Evolutionary conservation across 169 alveolate species (phyloP).

Genomic region (Eimeria brunetti): DNA sequence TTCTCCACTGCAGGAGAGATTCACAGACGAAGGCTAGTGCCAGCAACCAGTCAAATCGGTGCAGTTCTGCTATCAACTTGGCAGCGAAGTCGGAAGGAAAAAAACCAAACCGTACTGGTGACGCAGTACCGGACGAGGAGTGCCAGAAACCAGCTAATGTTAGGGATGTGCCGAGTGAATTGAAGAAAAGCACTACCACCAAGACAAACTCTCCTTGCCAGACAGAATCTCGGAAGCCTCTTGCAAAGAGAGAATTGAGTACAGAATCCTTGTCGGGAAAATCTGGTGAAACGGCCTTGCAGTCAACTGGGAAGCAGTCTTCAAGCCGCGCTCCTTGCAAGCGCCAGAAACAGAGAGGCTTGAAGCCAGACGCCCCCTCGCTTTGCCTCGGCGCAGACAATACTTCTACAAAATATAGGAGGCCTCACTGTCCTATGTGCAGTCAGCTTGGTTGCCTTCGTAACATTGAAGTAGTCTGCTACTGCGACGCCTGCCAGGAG

Average conservation of each 20-base stretch:
- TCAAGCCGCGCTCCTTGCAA: conserved; percentile 17
- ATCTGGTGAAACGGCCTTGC: background rate
- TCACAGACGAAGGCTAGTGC: conserved; percentile 16
- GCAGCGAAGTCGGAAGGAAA: background rate
- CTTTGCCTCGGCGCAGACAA: background rate
- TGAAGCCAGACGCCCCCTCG: conserved; percentile 9
- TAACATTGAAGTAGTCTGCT: conserved; percentile 52
- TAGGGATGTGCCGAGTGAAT: conserved; percentile 3
- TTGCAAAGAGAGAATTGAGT: background rate
- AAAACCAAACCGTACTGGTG: background rate
- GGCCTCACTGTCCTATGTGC: conserved; percentile 68
- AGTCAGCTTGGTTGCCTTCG: conserved; percentile 72
- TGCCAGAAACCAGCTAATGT: background rate
- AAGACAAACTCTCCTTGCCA: background rate
- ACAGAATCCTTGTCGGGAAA: background rate
- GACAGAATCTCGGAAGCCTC: background rate
- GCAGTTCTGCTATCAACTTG: background rate
- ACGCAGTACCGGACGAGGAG: background rate
- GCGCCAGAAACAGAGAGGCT: conserved; percentile 7
- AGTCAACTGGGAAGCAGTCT: background rate
- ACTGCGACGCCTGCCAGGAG: conserved; percentile 70
- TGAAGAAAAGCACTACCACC: conserved; percentile 26
- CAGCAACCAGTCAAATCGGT: background rate
- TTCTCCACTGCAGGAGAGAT: conserved; percentile 28
- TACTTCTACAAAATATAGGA: conserved; percentile 1